phyloP scores from a whole-genome alignment of 2,329 filamentous ascomycete genomes.

The Colletotrichum lentis region DNA sequence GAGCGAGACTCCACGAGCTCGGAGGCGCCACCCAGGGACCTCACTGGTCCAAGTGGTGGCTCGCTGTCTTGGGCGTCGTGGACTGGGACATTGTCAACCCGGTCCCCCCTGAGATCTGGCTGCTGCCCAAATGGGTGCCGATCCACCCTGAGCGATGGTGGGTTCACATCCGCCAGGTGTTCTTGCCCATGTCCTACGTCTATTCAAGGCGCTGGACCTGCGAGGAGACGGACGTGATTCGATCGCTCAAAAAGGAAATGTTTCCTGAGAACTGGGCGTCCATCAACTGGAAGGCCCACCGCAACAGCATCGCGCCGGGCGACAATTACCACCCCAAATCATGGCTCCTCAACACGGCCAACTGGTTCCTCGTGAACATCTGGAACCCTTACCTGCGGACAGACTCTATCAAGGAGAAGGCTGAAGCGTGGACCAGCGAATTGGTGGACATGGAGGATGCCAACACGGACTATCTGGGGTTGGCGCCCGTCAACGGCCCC shows the following conservation, averaged over 20 bases:
- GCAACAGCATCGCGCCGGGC: constrained; percentile 79
- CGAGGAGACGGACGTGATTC: constrained; percentile 77
- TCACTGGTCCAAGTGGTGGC: constrained; percentile 98
- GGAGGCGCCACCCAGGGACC: constrained; percentile 85
- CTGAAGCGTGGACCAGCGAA: constrained; percentile 83
- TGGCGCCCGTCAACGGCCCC: constrained; percentile 88
- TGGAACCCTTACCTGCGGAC: constrained; percentile 82
- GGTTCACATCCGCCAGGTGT: constrained; percentile 99
- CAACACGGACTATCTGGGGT: constrained; percentile 85
- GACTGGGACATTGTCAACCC: constrained; percentile 95
- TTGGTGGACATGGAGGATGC: constrained; percentile 90
- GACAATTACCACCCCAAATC: constrained; percentile 97
- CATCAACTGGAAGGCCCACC: constrained; percentile 79
- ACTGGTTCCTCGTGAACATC: constrained; percentile 80
- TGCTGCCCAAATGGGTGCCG: constrained; percentile 89
- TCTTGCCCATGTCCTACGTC: constrained; percentile 87
- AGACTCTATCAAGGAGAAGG: constrained; percentile 70
- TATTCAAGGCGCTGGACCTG: constrained; percentile 85
- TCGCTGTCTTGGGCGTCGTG: constrained; percentile 82
- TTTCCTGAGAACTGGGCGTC: constrained; percentile 80
- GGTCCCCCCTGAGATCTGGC: constrained; percentile 91
- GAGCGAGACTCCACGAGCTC: constrained; percentile 81
- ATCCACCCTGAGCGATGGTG: constrained; percentile 95
- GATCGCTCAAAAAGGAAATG: constrained; percentile 78
- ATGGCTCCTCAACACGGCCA: constrained; percentile 79